Conservation (phyloP, 345 rosid genomes). For the Microthlaspi erraticum region DNA sequence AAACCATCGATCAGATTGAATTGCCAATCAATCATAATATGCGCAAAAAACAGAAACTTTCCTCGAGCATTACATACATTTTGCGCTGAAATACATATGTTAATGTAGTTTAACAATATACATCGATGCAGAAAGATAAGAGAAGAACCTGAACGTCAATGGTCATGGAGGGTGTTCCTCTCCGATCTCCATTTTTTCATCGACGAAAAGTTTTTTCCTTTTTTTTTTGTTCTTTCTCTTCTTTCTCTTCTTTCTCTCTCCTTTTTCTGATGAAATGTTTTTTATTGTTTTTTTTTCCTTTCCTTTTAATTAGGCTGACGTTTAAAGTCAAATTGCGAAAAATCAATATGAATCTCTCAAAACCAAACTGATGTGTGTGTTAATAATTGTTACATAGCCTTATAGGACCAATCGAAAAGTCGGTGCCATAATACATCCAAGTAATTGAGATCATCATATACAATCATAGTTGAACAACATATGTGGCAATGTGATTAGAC, state of each 20-base stretch:
- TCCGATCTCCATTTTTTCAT: constrained; percentile 55
- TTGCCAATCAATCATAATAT: neutral
- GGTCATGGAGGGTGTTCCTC: constrained; percentile 56
- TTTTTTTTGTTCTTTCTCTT: constrained; percentile 27
- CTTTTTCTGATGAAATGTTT: constrained; percentile 12
- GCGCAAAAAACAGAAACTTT: constrained; percentile 16
- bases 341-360: neutral
- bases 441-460: neutral
- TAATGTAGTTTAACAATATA: neutral
- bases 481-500: neutral
- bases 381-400: constrained; percentile 1
- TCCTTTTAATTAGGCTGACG: constrained; percentile 30
- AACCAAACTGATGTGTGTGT: neutral
- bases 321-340: constrained; percentile 10
- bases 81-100: neutral
- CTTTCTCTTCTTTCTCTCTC: constrained; percentile 26
- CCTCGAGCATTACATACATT: constrained; percentile 12
- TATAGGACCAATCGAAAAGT: constrained; percentile 22
- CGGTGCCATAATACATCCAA: constrained; percentile 25
- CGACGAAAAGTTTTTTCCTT: constrained; percentile 38
- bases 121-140: constrained; percentile 20
- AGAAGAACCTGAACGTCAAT: constrained; percentile 46
- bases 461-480: neutral
- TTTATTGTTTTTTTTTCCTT: neutral
- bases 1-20: constrained; percentile 36